phyloP scores from a whole-genome alignment of 2,329 filamentous ascomycete species.

The Claviceps monticola region DNA sequence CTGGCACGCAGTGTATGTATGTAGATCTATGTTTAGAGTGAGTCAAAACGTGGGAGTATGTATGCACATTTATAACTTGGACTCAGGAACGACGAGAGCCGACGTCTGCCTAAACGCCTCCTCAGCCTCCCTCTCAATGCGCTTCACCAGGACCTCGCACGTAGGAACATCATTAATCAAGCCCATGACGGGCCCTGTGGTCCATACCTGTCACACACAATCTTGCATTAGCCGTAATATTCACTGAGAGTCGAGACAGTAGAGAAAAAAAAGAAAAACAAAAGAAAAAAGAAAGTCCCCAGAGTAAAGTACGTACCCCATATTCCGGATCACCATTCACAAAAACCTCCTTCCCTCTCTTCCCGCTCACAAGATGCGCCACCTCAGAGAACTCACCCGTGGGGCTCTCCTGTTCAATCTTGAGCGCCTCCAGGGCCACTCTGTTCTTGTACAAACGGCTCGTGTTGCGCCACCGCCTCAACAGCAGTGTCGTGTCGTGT shows the following conservation, averaged over 20 bases:
- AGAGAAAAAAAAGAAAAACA: background rate
- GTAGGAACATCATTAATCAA: conserved; percentile 74
- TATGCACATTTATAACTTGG: conserved; percentile 41
- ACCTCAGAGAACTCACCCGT: conserved; percentile 85
- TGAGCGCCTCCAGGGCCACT: conserved; percentile 64
- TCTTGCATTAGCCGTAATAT: too few species aligned
- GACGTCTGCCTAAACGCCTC: conserved; percentile 47
- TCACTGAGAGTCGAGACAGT: conserved; percentile 1
- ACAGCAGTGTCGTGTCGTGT: conserved; percentile 77
- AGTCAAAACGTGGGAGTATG: too few species aligned
- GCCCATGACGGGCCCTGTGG: conserved; percentile 88
- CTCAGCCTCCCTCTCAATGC: conserved; percentile 68
- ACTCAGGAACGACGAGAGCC: conserved; percentile 37
- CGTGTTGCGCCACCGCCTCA: conserved; percentile 89
- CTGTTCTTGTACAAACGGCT: conserved; percentile 81
- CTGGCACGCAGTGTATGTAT: too few species aligned
- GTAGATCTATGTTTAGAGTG: too few species aligned
- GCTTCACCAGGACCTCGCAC: conserved; percentile 51
- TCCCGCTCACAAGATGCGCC: conserved; percentile 74
- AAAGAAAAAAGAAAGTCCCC: background rate
- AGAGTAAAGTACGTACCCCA: conserved; percentile 49
- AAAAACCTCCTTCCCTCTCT: conserved; percentile 84
- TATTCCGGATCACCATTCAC: conserved; percentile 80
- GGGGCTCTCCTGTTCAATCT: conserved; percentile 69
- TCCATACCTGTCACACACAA: conserved; percentile 59